Evolutionary conservation across 768 basidiomycete genomes (phyloP).

Genomic region (Tulasnella sp.): DNA sequence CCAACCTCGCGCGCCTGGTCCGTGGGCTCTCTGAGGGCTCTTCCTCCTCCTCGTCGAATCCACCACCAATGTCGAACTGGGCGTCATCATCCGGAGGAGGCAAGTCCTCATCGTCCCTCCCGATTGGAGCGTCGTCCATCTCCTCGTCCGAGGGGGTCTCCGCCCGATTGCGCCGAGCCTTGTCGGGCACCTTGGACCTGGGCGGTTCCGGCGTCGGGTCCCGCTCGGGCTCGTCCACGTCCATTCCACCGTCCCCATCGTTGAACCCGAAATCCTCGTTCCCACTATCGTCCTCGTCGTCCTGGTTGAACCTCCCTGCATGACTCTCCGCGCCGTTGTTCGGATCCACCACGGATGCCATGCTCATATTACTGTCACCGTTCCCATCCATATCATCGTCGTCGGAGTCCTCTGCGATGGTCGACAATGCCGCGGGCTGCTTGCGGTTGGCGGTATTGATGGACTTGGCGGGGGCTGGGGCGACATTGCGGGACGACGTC

Average conservation of each 20-base stretch:
- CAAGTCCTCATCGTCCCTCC: neutral
- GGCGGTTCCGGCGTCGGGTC: neutral
- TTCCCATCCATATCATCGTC: neutral
- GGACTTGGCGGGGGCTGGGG: neutral
- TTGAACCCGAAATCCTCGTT: neutral
- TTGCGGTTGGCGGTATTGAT: neutral
- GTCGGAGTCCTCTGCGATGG: neutral
- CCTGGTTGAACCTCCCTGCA: neutral
- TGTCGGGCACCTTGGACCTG: neutral
- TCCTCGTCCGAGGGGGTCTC: constrained; percentile 2
- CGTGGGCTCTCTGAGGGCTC: neutral
- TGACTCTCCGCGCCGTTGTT: neutral
- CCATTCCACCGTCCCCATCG: neutral
- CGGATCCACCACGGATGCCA: neutral
- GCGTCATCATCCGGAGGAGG: neutral
- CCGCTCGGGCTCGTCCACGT: constrained; percentile 4
- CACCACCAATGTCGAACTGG: neutral
- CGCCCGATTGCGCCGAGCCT: neutral
- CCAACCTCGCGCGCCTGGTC: neutral
- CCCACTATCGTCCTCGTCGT: constrained; percentile 13
- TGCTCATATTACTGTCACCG: constrained; percentile 5
- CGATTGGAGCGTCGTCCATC: neutral
- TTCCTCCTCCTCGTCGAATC: neutral
- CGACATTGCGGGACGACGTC: neutral
- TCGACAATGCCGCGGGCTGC: neutral